Evolutionary conservation across 1,139 yeast species (phyloP), one percentile per base, ranked within the genome.

Genomic region (Diutina pseudorugosa): DNA sequence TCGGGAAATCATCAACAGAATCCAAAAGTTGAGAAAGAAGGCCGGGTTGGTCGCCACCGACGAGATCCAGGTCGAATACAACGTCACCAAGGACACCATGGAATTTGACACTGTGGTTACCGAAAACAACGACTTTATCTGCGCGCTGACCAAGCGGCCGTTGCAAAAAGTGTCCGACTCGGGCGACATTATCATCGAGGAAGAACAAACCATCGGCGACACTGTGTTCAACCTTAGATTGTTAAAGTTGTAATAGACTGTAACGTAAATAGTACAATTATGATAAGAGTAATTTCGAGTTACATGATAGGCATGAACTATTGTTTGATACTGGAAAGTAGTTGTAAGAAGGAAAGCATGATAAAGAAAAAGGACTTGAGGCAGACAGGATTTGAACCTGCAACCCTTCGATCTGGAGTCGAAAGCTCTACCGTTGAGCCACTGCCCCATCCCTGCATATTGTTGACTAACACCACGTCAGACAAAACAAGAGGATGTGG

Each of bases 11-110:
- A 80, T 93, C 64, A 94, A 94, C 79, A 90, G 98, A 72, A 90
- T 94, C 60, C 99, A 94, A 77, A 86, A 96, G 70, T 81, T 91
- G 67, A 87, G 99, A 72, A 94, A 94, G 83, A 90, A 91, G 78
- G 91, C 89, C 57, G 96, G 96, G 45, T 77, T 94, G 64, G 88
- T 86, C 63, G 91, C 95, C 56, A 91, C 98, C 48, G 98, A 94
- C 65, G 98, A 94, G 61, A 94, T 94, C 52, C 72, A 80, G 59
- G 96, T 94, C 57, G 90, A 91, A 70, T 88, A 88, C 70, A 72
- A 80, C 57, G 67, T 91, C 58, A 65, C 75, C 56, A 79, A 81
- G 60, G 96, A 91, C 62, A 81, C 87, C 55, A 78, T 85, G 60
- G 79, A 79, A 52, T 80, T 94, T 55, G 82, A 75, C 53, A 68